Evolutionary conservation across 441 rosid species (phyloP).

Genomic region (Populus trichocarpa): DNA sequence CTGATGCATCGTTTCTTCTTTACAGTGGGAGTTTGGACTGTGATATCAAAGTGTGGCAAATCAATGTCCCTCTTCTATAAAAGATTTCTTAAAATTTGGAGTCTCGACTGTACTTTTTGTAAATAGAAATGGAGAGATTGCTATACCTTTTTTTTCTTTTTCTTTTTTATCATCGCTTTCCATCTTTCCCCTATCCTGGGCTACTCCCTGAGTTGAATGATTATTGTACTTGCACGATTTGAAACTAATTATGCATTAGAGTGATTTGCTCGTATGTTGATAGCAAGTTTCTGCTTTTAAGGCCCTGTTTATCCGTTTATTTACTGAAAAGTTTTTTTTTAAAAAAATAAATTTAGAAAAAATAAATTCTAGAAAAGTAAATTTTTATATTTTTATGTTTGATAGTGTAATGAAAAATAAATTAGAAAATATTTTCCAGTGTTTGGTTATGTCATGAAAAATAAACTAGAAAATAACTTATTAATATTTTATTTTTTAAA

Average conservation of each 20-base stretch:
- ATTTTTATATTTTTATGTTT: no score
- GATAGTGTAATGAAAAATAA: no score
- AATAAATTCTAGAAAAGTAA: no score
- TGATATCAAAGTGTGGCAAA: slow-evolving; percentile 82
- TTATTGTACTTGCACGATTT: neutral
- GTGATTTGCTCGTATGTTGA: neutral
- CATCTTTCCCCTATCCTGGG: neutral
- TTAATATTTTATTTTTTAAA: no score
- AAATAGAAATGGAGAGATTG: neutral
- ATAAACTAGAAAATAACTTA: no score
- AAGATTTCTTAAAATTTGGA: neutral
- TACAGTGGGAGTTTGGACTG: slow-evolving; percentile 90
- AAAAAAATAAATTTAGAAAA: no score
- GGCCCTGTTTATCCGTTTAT: no score
- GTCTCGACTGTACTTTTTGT: neutral
- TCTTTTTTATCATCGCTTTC: neutral
- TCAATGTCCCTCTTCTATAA: slow-evolving; percentile 40
- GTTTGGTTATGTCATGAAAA: no score
- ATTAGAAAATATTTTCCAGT: no score
- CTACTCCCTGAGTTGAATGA: neutral
- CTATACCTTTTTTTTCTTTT: neutral
- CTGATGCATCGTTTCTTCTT: slow-evolving; percentile 40
- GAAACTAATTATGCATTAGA: neutral
- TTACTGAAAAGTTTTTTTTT: no score
- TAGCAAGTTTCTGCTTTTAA: no score